phyloP scores from a whole-genome alignment of 2,329 filamentous ascomycete species.

The Harringtonia lauricola region DNA sequence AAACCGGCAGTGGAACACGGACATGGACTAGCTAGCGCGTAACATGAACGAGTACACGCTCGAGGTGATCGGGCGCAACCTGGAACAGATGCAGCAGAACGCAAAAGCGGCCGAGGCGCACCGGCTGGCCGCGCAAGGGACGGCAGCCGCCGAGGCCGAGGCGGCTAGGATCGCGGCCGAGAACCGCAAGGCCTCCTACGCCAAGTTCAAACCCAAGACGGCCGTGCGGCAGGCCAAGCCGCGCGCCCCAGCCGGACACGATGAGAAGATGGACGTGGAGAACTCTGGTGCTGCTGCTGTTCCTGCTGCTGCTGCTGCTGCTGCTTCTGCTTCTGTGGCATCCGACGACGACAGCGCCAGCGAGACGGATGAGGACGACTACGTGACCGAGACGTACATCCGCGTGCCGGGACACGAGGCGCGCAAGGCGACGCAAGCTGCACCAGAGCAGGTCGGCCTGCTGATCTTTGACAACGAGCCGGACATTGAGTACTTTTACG shows the following conservation, averaged over 20 bases:
- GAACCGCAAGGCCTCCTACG: slow-evolving; percentile 7
- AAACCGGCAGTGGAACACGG: slow-evolving; percentile 20
- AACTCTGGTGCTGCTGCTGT: too few species aligned
- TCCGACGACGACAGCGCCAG: neutral
- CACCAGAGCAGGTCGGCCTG: slow-evolving; percentile 41
- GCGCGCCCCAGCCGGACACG: neutral
- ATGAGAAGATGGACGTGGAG: too few species aligned
- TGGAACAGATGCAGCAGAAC: slow-evolving; percentile 32
- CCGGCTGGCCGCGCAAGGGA: slow-evolving; percentile 11
- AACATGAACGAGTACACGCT: slow-evolving; percentile 50
- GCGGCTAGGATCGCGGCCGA: slow-evolving; percentile 1
- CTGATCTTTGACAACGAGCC: slow-evolving; percentile 46
- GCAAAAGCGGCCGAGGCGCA: slow-evolving; percentile 1
- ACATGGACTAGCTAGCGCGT: slow-evolving; percentile 38
- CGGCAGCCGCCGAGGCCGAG: slow-evolving; percentile 4
- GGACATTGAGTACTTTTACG: slow-evolving; percentile 50
- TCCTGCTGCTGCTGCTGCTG: too few species aligned
- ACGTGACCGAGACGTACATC: slow-evolving; percentile 54
- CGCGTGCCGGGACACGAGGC: slow-evolving; percentile 37
- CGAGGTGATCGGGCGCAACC: slow-evolving; percentile 42
- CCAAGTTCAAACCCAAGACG: slow-evolving; percentile 10
- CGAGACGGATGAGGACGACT: slow-evolving; percentile 36
- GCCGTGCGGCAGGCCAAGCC: slow-evolving; percentile 10
- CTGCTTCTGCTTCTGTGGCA: slow-evolving; percentile 22
- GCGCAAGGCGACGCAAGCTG: slow-evolving; percentile 28